phyloP scores from a whole-genome alignment of 768 basidiomycete genomes.

The Myochromella boudieri region DNA sequence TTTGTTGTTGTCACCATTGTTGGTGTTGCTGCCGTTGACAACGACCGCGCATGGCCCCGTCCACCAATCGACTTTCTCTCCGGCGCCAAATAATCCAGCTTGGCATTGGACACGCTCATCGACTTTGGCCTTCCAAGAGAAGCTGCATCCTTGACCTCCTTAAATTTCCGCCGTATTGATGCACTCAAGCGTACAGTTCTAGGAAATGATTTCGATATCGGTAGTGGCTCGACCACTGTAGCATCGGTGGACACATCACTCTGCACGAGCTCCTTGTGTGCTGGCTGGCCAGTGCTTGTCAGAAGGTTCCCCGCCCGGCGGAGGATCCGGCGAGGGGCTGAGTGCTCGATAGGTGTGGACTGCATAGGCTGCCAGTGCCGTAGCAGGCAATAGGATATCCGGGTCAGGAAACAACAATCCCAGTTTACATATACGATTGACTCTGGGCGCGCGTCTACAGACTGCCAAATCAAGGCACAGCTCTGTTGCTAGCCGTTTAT shows the following conservation, averaged over 20 bases:
- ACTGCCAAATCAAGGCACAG: too few species aligned
- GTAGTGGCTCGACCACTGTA: neutral
- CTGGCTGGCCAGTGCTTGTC: constrained; percentile 28
- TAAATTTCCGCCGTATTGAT: constrained; percentile 36
- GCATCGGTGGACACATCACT: constrained; percentile 11
- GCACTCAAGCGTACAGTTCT: constrained; percentile 20
- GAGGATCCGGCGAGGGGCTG: constrained; percentile 23
- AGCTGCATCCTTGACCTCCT: constrained; percentile 27
- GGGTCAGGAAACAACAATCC: too few species aligned
- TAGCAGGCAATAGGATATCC: too few species aligned
- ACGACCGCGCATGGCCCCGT: constrained; percentile 9
- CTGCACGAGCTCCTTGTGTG: constrained; percentile 22
- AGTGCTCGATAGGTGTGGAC: too few species aligned
- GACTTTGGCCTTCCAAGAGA: constrained; percentile 29
- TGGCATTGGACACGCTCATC: constrained; percentile 12
- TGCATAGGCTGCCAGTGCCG: too few species aligned
- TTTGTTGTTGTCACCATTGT: constrained; percentile 11
- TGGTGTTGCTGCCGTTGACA: constrained; percentile 6
- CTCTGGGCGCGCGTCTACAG: too few species aligned
- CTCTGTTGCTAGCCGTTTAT: too few species aligned
- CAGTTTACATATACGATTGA: too few species aligned
- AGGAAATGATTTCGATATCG: constrained; percentile 4
- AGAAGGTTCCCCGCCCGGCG: constrained; percentile 38
- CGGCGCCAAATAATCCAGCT: neutral
- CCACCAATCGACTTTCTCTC: constrained; percentile 1